These are phyloP conservation scores for Colletotrichum sp. DNA, from an alignment of 2,329 filamentous ascomycete species.

Conservation along the genomic window DNA sequence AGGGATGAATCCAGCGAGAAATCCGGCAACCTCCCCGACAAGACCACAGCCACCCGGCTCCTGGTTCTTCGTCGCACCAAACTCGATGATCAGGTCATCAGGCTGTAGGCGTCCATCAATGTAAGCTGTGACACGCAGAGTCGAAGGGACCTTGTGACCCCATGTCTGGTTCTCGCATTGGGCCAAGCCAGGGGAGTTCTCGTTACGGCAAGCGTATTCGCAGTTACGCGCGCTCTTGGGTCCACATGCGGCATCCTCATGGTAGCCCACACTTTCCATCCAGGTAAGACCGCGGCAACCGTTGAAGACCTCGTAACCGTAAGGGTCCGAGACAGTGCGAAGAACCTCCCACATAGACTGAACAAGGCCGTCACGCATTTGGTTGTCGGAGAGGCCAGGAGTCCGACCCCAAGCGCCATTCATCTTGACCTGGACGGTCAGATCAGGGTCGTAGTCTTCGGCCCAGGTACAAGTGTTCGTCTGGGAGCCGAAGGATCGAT, in stretches of 20 bases:
- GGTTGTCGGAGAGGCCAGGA: constrained; percentile 5
- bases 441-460: constrained; percentile 4
- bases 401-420: constrained; percentile 22
- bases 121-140: constrained; percentile 19
- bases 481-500: constrained; percentile 1
- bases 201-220: constrained; percentile 5
- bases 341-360: constrained; percentile 20
- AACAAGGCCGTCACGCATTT: constrained; percentile 22
- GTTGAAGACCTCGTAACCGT: constrained; percentile 18
- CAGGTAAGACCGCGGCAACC: constrained; percentile 18
- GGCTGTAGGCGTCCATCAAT: constrained; percentile 18
- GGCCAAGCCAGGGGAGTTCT: constrained; percentile 5
- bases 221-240: neutral
- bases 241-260: neutral
- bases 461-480: constrained; percentile 15
- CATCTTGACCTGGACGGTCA: constrained; percentile 16
- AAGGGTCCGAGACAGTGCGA: neutral
- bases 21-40: constrained; percentile 8
- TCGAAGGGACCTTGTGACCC: constrained; percentile 20
- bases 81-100: constrained; percentile 20
- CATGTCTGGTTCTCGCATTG: constrained; percentile 18
- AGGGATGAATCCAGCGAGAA: constrained; percentile 15
- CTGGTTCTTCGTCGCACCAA: neutral
- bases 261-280: constrained; percentile 14
- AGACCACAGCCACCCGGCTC: constrained; percentile 11